Base-by-base conservation (phyloP, 352 stramenopile species). In the Phytophthora rubi region DNA sequence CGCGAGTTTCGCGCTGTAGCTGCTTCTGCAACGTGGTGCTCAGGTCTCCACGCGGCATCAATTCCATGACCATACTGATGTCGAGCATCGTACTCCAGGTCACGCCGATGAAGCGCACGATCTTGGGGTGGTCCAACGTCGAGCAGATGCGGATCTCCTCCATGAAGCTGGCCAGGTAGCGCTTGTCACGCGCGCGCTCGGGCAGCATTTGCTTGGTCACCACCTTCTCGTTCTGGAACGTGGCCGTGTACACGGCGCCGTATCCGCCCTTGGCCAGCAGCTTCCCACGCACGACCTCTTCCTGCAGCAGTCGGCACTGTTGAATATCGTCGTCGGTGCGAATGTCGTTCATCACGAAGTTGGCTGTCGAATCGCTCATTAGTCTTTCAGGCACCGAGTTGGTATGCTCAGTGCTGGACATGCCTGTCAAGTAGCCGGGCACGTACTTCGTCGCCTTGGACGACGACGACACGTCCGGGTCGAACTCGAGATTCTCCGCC, bases 311-410 rank as follows among this genome's bases (percentile, higher is more conserved):
- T 9, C 86, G 71, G 37, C 75, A 86, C 32, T 80, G 73, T 21
- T 89, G 56, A 15, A 94, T 70, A 15, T 82, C 56, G 26, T 89
- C 80, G 53, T 94, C 83, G 16, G 77, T 91, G 9, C 86, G 82
- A 12, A 94, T 82, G 54, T 94, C 86, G 59, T 91, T 86, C 13
- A 66, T 48, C 15, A 86, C 62, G 48, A 79, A 80, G 16, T 59
- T 63, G 3, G 67, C 54, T 4, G 59, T 52, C 8, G 75, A 71
- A 2, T 74, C 30, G 16, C 59, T 65, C 28, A 76, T 62, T 37
- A 55, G 48, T 53, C n/a, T 44, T 37, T 69, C 62, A 8, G 49
- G 67, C 18, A 56, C 62, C 7, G 71, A 82, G 49, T 71, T 65
- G 2, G 59, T 78, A n/a, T 59, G 62, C 37, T 63, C 77, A 4